These are phyloP conservation scores for Xylaria telfairii DNA, from an alignment of 495 filamentous ascomycete genomes.

Conservation along the genomic window DNA sequence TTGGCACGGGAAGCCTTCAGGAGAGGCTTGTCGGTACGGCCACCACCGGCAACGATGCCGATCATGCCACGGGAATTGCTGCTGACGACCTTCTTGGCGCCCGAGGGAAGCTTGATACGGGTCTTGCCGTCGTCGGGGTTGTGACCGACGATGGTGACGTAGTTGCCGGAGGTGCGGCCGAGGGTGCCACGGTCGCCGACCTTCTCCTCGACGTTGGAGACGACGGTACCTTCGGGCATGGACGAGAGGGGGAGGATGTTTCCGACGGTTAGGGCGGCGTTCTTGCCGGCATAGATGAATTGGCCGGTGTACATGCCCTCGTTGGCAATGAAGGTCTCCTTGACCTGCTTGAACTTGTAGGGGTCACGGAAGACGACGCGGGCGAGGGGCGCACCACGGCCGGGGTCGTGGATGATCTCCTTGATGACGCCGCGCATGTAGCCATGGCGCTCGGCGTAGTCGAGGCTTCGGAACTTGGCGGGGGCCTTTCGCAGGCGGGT, in stretches of 20 bases:
- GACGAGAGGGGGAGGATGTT: constrained; percentile 94
- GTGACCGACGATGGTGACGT: constrained; percentile 98
- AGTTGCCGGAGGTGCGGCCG: constrained; percentile 97
- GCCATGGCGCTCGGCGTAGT: constrained; percentile 94
- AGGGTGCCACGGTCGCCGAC: constrained; percentile 93
- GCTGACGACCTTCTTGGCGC: constrained; percentile 98
- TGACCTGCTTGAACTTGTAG: constrained; percentile 87
- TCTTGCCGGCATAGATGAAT: constrained; percentile 99
- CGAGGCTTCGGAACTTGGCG: constrained; percentile 92
- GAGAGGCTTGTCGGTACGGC: constrained; percentile 98
- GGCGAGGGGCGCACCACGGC: constrained; percentile 96
- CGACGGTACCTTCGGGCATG: constrained; percentile 97
- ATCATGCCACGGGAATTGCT: constrained; percentile 95
- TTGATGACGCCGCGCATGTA: constrained; percentile 97
- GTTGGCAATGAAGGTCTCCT: constrained; percentile 99
- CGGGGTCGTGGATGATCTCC: constrained; percentile 99
- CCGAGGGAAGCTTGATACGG: constrained; percentile 96
- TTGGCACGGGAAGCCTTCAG: constrained; percentile 98
- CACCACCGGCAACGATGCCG: constrained; percentile 98
- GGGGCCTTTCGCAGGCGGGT: constrained; percentile 88
- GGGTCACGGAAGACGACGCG: constrained; percentile 94
- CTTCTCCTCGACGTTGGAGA: constrained; percentile 99
- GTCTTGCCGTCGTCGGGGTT: constrained; percentile 99
- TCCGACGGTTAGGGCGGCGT: constrained; percentile 91
- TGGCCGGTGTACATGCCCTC: constrained; percentile 99